Conservation (phyloP, 306 rosid genomes). For the Leucaena leucocephala region DNA sequence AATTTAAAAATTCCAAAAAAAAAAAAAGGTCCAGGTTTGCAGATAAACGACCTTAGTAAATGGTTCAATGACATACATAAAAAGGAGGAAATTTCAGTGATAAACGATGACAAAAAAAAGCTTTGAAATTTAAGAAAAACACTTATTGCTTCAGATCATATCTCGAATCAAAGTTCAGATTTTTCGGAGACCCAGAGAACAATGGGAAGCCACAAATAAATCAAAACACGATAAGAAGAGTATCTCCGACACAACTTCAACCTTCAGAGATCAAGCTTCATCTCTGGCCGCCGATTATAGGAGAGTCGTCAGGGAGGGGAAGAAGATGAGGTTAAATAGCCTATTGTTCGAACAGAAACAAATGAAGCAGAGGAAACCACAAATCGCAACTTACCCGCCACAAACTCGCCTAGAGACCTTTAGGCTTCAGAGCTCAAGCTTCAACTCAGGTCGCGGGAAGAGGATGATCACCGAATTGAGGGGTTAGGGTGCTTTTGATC, state of each 20-base stretch:
- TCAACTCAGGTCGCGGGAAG: neutral
- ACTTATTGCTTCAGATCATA: neutral
- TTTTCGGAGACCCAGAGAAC: neutral
- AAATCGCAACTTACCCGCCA: neutral
- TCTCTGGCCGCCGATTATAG: neutral
- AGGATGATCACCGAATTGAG: no score
- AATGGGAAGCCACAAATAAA: neutral
- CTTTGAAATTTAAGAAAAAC: neutral
- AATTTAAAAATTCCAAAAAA: neutral
- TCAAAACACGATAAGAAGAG: neutral
- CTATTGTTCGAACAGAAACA: no score
- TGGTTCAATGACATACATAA: neutral
- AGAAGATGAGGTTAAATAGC: neutral
- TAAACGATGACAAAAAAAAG: neutral
- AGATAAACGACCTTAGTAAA: neutral
- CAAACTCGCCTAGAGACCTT: neutral
- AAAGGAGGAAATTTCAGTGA: neutral
- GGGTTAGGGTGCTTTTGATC: no score
- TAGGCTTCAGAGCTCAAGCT: neutral
- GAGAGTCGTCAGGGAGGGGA: neutral
- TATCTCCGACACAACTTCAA: neutral
- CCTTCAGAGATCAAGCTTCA: neutral
- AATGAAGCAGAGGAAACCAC: neutral
- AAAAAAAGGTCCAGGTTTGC: slow-evolving; percentile 10
- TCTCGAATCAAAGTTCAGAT: neutral